Base-by-base conservation (phyloP, 2,329 filamentous ascomycete species). In the Leptographium wingfieldii region DNA sequence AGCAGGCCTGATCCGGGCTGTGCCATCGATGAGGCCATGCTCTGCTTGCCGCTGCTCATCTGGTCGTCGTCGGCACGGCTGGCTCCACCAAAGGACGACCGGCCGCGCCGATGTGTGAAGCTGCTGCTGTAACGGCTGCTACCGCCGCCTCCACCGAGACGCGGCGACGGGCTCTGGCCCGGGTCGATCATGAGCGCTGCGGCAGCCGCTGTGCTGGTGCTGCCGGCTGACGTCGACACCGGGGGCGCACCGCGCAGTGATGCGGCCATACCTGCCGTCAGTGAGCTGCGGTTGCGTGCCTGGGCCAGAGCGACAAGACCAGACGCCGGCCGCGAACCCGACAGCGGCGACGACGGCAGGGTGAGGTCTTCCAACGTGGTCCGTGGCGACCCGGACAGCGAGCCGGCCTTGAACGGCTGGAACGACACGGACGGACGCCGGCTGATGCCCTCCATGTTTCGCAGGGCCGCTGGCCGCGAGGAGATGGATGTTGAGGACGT, bases 371-470 rank as follows among this genome's bases (percentile, higher is more conserved):
- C 70, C 14, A 82, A 69, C 7, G 75, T 69, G 12, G 75, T 70
- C 35, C 79, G 75, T 0, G 92, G 92, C 5, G 92, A 96, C 4
- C 88, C 90, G 2, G 92, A 95, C n/a, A 97, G 77, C 1, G 92
- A 95, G 12, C 92, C 92, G 16, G 92, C 90, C 73, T 99, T 99
- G 77, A 99, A 99, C 0, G 92, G 92, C 66, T 95, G 90, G 67
- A 96, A 96, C 0, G 90, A 95, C 27, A 96, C 83, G 0, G 90
- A 96, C 7, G 88, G 86, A 58, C 90, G 83, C 66, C 91, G 82
- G 58, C 79, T 79, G 55, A 80, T 68, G 27, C 75, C 76, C 52
- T 88, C 83, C 49, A 75, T 72, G 16, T 72, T 73, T 56, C 77
- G 76, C 49, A 76, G 62, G 1, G 71, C 65, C 72, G 73, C 31